phyloP scores from a whole-genome alignment of 257 asterid genomes.

The Gardenia jasminoides region DNA sequence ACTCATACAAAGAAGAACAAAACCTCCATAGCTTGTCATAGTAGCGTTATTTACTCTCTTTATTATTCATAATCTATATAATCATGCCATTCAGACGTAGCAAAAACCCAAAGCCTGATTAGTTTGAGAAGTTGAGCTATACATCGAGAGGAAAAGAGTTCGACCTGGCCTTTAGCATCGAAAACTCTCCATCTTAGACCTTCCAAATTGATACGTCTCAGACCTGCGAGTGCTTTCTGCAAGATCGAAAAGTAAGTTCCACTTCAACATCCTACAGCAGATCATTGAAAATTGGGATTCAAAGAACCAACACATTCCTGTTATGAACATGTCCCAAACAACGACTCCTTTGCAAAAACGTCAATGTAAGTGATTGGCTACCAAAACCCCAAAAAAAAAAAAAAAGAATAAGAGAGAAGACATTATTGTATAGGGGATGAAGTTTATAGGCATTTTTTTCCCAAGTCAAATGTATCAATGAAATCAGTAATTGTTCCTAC shows the following conservation, averaged over 20 bases:
- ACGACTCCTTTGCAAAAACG: too few species aligned
- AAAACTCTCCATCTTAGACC: conserved; percentile 95
- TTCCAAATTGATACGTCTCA: conserved; percentile 74
- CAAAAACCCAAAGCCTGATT: neutral
- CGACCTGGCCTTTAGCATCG: conserved; percentile 96
- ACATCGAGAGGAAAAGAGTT: neutral
- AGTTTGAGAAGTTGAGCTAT: neutral
- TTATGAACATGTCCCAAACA: too few species aligned
- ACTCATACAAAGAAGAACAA: neutral
- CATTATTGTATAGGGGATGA: too few species aligned
- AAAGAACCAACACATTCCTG: too few species aligned
- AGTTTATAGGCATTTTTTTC: neutral
- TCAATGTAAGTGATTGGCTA: too few species aligned
- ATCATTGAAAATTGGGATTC: too few species aligned
- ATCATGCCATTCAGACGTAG: neutral
- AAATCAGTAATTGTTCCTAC: neutral
- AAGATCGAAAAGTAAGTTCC: neutral
- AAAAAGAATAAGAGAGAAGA: too few species aligned
- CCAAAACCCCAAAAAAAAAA: too few species aligned
- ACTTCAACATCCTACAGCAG: too few species aligned
- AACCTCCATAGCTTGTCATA: neutral
- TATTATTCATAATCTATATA: neutral
- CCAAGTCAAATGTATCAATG: too few species aligned
- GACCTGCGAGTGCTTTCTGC: conserved; percentile 21
- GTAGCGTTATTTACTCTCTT: too few species aligned